Conservation (phyloP, 108 stramenopile genomes). For the Cyclotella kingstonii region DNA sequence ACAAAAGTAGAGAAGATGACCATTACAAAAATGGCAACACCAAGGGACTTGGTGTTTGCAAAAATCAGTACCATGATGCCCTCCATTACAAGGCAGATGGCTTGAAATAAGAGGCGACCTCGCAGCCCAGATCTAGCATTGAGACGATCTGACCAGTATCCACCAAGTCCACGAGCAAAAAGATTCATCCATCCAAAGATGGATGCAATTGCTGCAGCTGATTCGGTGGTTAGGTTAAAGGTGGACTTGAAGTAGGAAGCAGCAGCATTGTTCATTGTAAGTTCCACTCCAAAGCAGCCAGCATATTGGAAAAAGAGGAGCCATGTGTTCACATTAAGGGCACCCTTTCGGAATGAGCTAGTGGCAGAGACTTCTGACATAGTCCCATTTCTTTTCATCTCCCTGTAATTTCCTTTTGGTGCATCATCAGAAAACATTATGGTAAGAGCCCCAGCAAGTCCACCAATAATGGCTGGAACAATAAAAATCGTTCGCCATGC, state of each 20-base stretch:
- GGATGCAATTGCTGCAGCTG: conserved; percentile 73
- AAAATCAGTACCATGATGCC: conserved; percentile 53
- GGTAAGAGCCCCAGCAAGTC: conserved; percentile 45
- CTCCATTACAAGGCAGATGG: conserved; percentile 39
- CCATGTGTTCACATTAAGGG: conserved; percentile 84
- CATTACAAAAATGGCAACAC: conserved; percentile 58
- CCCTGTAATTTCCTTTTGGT: conserved; percentile 82
- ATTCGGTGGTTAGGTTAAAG: conserved; percentile 65
- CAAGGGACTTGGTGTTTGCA: conserved; percentile 43
- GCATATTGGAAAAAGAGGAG: conserved; percentile 86
- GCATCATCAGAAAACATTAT: conserved; percentile 68
- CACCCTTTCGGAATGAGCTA: conserved; percentile 63
- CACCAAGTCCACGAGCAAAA: conserved; percentile 68
- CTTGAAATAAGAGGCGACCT: conserved; percentile 44
- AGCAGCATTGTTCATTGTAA: conserved; percentile 87
- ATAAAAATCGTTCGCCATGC: conserved; percentile 77
- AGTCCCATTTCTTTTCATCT: conserved; percentile 68
- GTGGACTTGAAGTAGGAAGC: conserved; percentile 80
- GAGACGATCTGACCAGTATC: conserved; percentile 49
- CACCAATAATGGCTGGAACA: conserved; percentile 71
- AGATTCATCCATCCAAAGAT: conserved; percentile 80
- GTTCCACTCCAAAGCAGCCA: conserved; percentile 88
- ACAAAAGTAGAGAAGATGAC: conserved; percentile 76
- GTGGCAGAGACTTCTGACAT: conserved; percentile 77
- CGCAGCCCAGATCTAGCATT: conserved; percentile 53